Evolutionary conservation across 2,329 filamentous ascomycete species (phyloP).

Genomic region (Dichotomopilus funicola): DNA sequence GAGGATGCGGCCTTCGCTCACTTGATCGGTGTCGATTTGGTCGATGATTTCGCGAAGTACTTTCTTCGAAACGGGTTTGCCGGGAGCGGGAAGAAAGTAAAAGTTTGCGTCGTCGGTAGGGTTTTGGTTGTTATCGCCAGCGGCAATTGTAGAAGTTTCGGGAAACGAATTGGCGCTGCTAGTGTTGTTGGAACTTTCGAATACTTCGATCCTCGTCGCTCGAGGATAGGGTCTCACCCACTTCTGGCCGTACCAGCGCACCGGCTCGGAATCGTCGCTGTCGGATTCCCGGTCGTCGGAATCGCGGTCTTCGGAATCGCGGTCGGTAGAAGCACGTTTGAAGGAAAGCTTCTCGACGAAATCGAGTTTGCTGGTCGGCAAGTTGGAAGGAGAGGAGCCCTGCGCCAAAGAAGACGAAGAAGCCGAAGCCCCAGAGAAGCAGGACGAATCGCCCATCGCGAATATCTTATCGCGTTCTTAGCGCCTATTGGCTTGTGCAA

Average conservation of each 20-base stretch:
- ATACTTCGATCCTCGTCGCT: not conserved
- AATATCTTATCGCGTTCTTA: not conserved
- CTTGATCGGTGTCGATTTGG: too few species aligned
- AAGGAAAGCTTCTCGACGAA: not conserved
- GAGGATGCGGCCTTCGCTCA: too few species aligned
- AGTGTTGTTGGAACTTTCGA: too few species aligned
- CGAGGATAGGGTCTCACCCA: not conserved
- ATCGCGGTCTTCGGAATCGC: not conserved
- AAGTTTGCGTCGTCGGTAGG: too few species aligned
- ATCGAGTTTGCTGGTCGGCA: not conserved
- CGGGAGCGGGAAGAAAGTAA: too few species aligned
- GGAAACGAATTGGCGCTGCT: too few species aligned
- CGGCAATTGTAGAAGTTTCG: too few species aligned
- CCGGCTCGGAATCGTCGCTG: not conserved
- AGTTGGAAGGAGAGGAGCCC: not conserved
- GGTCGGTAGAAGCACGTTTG: not conserved
- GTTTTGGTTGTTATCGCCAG: too few species aligned
- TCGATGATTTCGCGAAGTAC: too few species aligned
- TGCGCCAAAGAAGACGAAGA: not conserved
- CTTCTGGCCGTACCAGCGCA: not conserved
- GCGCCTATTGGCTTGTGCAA: constrained; percentile 2
- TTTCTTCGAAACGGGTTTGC: too few species aligned
- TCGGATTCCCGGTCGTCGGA: not conserved
- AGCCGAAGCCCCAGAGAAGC: not conserved
- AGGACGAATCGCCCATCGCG: not conserved